Evolutionary conservation across 345 rosid genomes (phyloP).

Genomic region (Balakata baccata): DNA sequence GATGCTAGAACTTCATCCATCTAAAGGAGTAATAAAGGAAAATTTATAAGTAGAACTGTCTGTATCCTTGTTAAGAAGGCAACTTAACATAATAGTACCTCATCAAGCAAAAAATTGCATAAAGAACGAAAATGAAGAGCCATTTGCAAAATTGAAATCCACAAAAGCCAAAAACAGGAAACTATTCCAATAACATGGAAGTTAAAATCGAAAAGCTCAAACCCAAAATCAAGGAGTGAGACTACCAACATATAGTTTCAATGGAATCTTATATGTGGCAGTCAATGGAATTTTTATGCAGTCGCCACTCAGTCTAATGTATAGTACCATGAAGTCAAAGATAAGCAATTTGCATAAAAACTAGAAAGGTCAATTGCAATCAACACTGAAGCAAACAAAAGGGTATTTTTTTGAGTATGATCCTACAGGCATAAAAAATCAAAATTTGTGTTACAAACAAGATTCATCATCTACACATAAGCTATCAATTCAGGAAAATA

Average conservation of each 20-base stretch:
- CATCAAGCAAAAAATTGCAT: background rate
- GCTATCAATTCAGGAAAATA: background rate
- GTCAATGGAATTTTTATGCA: background rate
- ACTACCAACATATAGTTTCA: background rate
- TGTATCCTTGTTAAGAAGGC: background rate
- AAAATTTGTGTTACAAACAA: background rate
- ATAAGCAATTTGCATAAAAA: background rate
- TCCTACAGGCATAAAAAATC: background rate
- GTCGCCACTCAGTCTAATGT: background rate
- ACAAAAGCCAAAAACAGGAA: no score
- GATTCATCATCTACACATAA: background rate
- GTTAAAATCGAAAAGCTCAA: no score
- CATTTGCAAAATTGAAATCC: no score
- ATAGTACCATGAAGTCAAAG: background rate
- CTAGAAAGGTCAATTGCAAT: background rate
- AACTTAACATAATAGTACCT: background rate
- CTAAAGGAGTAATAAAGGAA: conserved; percentile 23
- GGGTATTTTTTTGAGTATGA: background rate
- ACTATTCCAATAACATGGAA: no score
- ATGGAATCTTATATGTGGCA: background rate
- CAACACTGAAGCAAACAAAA: background rate
- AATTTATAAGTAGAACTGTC: background rate
- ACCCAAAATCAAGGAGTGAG: no score
- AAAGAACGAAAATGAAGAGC: no score
- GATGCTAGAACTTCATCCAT: conserved; percentile 90